Evolutionary conservation across 495 filamentous ascomycete species (phyloP), one percentile per base, ranked within the genome.

Genomic region (Neurospora sp.): DNA sequence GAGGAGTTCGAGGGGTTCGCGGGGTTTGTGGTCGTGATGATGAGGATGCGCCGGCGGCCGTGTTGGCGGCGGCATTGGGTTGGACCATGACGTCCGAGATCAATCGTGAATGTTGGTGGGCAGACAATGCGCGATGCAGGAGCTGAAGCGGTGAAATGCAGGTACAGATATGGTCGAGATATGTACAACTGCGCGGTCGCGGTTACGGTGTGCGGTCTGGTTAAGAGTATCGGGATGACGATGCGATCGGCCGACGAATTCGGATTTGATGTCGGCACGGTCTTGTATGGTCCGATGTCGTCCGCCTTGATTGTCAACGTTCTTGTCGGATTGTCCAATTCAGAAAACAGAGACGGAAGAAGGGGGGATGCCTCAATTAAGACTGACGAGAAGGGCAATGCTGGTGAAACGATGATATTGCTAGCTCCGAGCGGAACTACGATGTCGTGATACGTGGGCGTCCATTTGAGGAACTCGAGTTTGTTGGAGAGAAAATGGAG

Each of bases 21-120:
- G 12, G 80, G 16, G 9, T 81, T 71, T 18, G 82, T 77, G 69
- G 74, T 76, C 14, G 79, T 79, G 38, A 78, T 74, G 35, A 74
- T 76, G 38, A 77, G 74, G 48, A 27, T 59, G 48, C 48, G 20
- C 48, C 48, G 23, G 20, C 48, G 23, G 48, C 23, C 23, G 27
- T 35, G 14, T 62, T 62, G 54, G 54, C 54, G 20, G 48, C 48
- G 48, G 20, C 1, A 23, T 4, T 1, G 20, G 48, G 48, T 59
- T 66, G 54, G 54, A 66, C 54, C 54, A 66, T 66, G 54, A 66
- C 54, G 54, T 59, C 20, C 48, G 5, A 7, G 3, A 0, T 66
- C 54, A 16, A 66, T 35, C 5, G 23, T 14, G 4, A 31, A 6
- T 14, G 48, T 27, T 27, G 48, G 10, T 11, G 0, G 2, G 11